Evolutionary conservation across 2,329 filamentous ascomycete species (phyloP).

Genomic region (Hymenoscyphus salicellus): DNA sequence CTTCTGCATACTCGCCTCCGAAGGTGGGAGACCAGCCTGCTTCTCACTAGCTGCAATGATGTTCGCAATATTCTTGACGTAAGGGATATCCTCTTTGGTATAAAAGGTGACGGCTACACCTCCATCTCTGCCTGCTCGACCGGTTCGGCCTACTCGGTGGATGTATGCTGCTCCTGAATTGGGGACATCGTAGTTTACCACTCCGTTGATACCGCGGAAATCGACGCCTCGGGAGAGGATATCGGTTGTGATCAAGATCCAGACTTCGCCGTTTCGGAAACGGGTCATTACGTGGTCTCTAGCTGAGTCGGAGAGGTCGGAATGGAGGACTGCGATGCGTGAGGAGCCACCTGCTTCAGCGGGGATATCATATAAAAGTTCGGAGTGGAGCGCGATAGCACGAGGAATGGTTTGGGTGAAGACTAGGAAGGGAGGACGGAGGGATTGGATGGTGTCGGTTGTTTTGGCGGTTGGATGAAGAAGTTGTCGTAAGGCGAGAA

Average conservation of each 20-base stretch:
- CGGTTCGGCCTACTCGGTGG: constrained; percentile 88
- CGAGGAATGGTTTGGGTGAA: constrained; percentile 96
- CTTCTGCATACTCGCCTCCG: constrained; percentile 63
- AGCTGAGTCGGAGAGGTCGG: constrained; percentile 72
- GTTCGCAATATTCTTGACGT: constrained; percentile 87
- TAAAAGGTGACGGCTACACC: constrained; percentile 92
- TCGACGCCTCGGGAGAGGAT: constrained; percentile 89
- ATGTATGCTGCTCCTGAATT: constrained; percentile 88
- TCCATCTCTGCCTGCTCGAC: constrained; percentile 79
- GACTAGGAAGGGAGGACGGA: constrained; percentile 87
- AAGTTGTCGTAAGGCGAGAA: constrained; percentile 85
- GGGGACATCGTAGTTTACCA: constrained; percentile 96
- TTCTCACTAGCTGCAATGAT: constrained; percentile 83
- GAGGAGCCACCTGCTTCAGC: constrained; percentile 78
- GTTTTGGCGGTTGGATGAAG: constrained; percentile 69
- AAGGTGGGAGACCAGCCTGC: constrained; percentile 54
- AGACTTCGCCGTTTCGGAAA: constrained; percentile 89
- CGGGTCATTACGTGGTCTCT: constrained; percentile 80
- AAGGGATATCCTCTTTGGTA: constrained; percentile 89
- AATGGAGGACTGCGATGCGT: constrained; percentile 86
- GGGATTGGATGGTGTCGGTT: constrained; percentile 42
- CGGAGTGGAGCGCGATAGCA: constrained; percentile 80
- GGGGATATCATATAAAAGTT: constrained; percentile 92
- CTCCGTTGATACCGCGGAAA: constrained; percentile 90
- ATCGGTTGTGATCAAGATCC: constrained; percentile 95